Evolutionary conservation across 441 rosid genomes (phyloP).

Genomic region (Raphanus hybrid): DNA sequence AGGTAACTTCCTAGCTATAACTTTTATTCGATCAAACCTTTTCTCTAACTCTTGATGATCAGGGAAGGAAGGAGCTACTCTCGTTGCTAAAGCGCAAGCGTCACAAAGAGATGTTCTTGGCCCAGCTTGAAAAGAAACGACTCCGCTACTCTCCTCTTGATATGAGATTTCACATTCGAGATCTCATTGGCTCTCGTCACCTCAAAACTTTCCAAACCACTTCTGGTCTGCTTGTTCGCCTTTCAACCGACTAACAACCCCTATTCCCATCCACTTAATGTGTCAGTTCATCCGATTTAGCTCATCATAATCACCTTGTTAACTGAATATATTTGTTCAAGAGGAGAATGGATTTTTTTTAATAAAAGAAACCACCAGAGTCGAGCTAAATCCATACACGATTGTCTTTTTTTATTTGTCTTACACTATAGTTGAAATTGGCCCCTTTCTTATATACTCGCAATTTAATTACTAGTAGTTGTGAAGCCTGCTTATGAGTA

Average conservation of each 20-base stretch:
- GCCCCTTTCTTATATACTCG: not conserved
- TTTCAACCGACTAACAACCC: conserved; percentile 62
- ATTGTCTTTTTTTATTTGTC: not conserved
- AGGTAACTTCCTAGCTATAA: conserved; percentile 49
- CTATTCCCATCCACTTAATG: not conserved
- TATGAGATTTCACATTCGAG: conserved; percentile 93
- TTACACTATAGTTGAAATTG: not conserved
- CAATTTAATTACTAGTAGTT: not conserved
- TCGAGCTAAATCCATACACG: conserved; percentile 6
- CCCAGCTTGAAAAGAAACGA: conserved; percentile 76
- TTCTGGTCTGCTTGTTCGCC: conserved; percentile 70
- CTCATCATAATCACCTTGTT: not conserved
- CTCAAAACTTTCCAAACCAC: conserved; percentile 71
- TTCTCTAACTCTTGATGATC: conserved; percentile 14
- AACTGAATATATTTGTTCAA: not conserved
- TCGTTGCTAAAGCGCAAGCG: conserved; percentile 74
- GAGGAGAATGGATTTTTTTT: not conserved
- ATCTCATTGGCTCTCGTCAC: conserved; percentile 90
- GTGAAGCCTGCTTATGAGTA: not conserved
- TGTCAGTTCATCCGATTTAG: not conserved
- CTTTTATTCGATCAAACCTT: too few species aligned
- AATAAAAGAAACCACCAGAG: not conserved
- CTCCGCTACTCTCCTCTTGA: conserved; percentile 78
- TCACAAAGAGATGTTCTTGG: conserved; percentile 90
- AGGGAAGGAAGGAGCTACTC: conserved; percentile 95